Conservation (phyloP, 257 asterid genomes). For the Solanum sitiens region DNA sequence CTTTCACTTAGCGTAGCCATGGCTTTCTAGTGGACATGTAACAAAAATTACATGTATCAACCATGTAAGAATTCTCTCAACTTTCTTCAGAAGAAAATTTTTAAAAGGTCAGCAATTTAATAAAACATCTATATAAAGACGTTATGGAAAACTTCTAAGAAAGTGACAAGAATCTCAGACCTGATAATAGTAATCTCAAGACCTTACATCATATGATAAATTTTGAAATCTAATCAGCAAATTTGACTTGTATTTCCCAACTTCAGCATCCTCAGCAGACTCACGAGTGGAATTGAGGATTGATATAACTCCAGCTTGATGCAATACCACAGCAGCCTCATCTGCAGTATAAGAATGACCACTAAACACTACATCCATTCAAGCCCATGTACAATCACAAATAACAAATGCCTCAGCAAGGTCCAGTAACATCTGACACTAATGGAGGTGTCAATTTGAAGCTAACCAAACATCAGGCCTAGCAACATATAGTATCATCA, state of each 20-base stretch:
- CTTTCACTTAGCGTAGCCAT: neutral
- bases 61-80: neutral
- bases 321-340: conserved; percentile 50
- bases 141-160: neutral
- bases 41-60: neutral
- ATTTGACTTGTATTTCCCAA: conserved; percentile 40
- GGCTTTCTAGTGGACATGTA: neutral
- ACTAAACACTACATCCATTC: neutral
- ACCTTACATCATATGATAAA: conserved; percentile 15
- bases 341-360: conserved; percentile 23
- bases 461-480: neutral
- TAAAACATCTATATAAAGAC: neutral
- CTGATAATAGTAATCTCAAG: neutral
- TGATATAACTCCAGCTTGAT: conserved; percentile 53
- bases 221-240: conserved; percentile 42
- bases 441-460: neutral
- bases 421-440: neutral
- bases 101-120: neutral
- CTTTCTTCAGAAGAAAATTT: neutral
- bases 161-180: neutral
- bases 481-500: neutral
- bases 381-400: neutral
- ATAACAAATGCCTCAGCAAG: neutral
- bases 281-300: conserved; percentile 38
- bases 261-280: conserved; percentile 41